phyloP scores from a whole-genome alignment of 2,329 filamentous ascomycete species.

The Cercospora sp. region DNA sequence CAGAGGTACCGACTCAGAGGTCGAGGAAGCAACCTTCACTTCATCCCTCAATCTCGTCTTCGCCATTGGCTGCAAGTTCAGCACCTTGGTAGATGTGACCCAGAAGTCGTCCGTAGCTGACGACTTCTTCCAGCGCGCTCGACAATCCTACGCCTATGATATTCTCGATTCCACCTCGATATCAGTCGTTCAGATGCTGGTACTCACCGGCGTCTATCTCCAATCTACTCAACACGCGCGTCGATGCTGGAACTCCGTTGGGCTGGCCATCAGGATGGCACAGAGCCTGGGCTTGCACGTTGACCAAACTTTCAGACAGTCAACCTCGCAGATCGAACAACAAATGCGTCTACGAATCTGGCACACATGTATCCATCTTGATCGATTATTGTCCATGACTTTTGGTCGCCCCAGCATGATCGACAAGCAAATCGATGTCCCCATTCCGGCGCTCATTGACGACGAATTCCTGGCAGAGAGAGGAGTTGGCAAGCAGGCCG shows the following conservation, averaged over 20 bases:
- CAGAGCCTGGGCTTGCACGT: constrained; percentile 68
- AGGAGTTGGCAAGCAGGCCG: constrained; percentile 42
- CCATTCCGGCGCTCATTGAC: constrained; percentile 41
- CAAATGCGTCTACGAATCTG: constrained; percentile 68
- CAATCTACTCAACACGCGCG: constrained; percentile 33
- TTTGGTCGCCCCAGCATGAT: constrained; percentile 37
- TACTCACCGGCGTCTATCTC: constrained; percentile 30
- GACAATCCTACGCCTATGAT: constrained; percentile 31
- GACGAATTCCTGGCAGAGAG: constrained; percentile 57
- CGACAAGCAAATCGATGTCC: constrained; percentile 29
- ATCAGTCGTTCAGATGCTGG: constrained; percentile 30
- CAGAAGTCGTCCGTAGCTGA: constrained; percentile 30
- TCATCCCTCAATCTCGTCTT: constrained; percentile 32
- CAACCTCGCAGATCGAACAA: constrained; percentile 62
- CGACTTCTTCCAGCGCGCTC: constrained; percentile 33
- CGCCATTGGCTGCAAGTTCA: constrained; percentile 32
- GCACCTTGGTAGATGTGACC: constrained; percentile 25
- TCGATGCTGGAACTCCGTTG: constrained; percentile 33
- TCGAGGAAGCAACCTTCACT: constrained; percentile 32
- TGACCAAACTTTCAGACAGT: constrained; percentile 54
- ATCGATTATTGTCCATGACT: constrained; percentile 53
- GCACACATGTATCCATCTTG: constrained; percentile 39
- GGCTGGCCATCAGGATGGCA: constrained; percentile 59
- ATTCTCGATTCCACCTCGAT: constrained; percentile 32
- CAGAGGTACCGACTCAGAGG: constrained; percentile 18